These are phyloP conservation scores for Aureobasidium subglaciale DNA, from an alignment of 2,329 filamentous ascomycete species.

Conservation along the genomic window DNA sequence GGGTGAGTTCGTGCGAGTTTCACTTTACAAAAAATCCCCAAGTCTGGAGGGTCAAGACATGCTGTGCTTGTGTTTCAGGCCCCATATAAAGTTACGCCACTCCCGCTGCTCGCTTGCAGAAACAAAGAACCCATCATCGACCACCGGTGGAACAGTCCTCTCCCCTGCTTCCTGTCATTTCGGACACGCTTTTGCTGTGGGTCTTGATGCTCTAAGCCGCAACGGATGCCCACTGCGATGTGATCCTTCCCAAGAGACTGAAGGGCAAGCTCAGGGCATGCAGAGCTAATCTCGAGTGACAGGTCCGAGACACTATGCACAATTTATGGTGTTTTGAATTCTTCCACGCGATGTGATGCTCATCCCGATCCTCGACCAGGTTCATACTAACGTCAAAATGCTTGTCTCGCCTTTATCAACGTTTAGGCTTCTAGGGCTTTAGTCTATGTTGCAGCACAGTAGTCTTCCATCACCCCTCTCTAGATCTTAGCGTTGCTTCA, in stretches of 20 bases:
- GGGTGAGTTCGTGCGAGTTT: not conserved
- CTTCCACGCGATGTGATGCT: constrained; percentile 2
- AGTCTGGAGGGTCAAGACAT: not conserved
- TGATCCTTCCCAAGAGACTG: not conserved
- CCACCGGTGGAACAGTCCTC: not conserved
- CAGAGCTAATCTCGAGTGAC: not conserved
- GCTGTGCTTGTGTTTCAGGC: constrained; percentile 6
- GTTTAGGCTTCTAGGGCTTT: constrained; percentile 7
- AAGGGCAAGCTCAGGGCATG: not conserved
- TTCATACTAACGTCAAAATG: constrained; percentile 3
- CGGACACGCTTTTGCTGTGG: not conserved
- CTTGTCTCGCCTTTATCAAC: not conserved
- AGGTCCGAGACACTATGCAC: not conserved
- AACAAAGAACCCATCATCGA: constrained; percentile 4
- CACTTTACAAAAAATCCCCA: not conserved
- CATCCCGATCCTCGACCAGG: not conserved
- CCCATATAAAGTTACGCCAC: constrained; percentile 9
- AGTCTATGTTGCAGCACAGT: not conserved
- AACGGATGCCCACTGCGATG: not conserved
- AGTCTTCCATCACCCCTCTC: not conserved
- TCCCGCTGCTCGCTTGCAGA: constrained; percentile 8
- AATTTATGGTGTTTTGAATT: constrained; percentile 1
- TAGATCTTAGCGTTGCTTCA: not conserved
- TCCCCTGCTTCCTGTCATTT: constrained; percentile 8
- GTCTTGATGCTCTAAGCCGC: not conserved